Percentiles rank a stretch among this genome's conserved stretches.
Conservation (phyloP, 768 basidiomycete genomes). For the Collybiopsis confluens region DNA sequence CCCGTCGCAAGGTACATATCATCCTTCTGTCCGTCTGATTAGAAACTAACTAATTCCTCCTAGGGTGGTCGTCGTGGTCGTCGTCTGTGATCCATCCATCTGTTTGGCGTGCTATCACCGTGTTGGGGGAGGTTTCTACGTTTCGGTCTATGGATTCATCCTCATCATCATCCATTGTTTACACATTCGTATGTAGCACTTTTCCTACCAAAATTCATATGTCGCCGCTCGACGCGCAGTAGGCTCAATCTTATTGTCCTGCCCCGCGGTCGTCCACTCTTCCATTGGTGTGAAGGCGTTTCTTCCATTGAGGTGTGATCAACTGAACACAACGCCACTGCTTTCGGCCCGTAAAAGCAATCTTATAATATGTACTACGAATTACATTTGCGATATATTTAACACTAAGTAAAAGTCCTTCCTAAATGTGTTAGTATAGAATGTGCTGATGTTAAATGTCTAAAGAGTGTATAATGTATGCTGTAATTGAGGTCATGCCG, state of each 20-base stretch:
- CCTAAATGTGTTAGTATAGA: too few species aligned
- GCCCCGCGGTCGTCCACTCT: conserved; percentile 65
- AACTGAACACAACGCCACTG: not conserved
- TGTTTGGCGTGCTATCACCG: conserved; percentile 11
- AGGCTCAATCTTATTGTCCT: conserved; percentile 46
- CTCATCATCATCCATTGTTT: conserved; percentile 15
- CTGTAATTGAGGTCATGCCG: too few species aligned
- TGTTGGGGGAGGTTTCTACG: conserved; percentile 16
- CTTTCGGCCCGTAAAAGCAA: not conserved
- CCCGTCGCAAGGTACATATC: conserved; percentile 85
- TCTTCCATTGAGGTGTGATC: not conserved
- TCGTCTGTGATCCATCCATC: conserved; percentile 60
- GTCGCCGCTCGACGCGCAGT: conserved; percentile 91
- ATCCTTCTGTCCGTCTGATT: not conserved
- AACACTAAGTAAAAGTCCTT: too few species aligned
- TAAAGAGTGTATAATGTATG: too few species aligned
- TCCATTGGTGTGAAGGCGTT: not conserved
- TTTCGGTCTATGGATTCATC: not conserved
- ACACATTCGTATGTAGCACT: conserved; percentile 31
- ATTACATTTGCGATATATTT: too few species aligned
- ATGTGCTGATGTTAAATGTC: too few species aligned
- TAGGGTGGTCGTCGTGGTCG: conserved; percentile 99
- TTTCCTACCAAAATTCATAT: conserved; percentile 44
- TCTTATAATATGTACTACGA: too few species aligned
- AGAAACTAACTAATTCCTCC: not conserved